Conservation (phyloP, 2,329 filamentous ascomycete genomes). For the Penicillium expansum region DNA sequence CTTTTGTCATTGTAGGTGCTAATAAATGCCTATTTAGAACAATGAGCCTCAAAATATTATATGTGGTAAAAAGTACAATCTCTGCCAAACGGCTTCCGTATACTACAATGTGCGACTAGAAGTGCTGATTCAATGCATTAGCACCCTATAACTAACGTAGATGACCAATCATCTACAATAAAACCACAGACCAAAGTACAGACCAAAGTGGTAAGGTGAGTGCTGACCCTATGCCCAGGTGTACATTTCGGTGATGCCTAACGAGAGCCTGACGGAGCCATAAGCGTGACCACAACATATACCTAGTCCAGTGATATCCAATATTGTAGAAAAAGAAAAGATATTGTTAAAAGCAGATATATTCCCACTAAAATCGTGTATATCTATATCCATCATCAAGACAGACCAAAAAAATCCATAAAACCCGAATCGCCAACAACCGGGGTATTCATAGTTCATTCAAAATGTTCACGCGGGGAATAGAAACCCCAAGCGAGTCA, state of each 20-base stretch:
- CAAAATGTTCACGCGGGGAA: conserved; percentile 14
- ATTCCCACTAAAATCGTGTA: conserved; percentile 11
- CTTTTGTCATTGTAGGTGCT: not conserved
- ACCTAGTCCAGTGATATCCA: not conserved
- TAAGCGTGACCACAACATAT: not conserved
- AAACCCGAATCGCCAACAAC: conserved; percentile 21
- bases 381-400: conserved; percentile 21
- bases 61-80: not conserved
- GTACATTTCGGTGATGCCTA: not conserved
- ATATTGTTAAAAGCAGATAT: conserved; percentile 2
- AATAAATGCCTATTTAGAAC: not conserved
- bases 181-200: not conserved
- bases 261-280: not conserved
- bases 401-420: conserved; percentile 13
- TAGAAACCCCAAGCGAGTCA: conserved; percentile 19
- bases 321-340: not conserved
- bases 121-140: not conserved
- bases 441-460: conserved; percentile 34
- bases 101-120: not conserved
- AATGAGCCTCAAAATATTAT: not conserved
- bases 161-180: not conserved
- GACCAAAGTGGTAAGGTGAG: not conserved
- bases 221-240: not conserved
- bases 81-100: not conserved
- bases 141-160: not conserved